phyloP scores from a whole-genome alignment of 257 asterid genomes.

The Henckelia pumila region DNA sequence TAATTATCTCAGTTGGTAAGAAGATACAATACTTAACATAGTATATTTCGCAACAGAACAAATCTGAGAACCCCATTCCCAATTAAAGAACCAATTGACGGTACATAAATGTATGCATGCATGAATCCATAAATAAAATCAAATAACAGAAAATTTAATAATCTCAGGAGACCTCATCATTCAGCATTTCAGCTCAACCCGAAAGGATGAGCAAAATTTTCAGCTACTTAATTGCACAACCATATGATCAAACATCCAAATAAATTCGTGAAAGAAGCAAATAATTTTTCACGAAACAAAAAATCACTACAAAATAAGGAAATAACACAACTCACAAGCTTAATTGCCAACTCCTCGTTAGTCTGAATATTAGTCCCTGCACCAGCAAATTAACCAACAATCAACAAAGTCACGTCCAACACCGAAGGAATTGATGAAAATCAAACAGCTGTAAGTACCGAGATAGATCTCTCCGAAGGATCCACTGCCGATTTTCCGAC shows the following conservation, averaged over 20 bases:
- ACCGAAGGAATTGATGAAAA: slow-evolving; percentile 6
- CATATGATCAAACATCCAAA: background rate
- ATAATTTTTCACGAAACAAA: background rate
- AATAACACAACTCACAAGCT: slow-evolving; percentile 56
- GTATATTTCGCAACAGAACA: background rate
- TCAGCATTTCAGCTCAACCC: slow-evolving; percentile 16
- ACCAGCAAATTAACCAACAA: slow-evolving; percentile 25
- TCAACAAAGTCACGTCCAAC: slow-evolving; percentile 18
- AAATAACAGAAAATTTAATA: slow-evolving; percentile 10
- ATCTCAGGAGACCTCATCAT: slow-evolving; percentile 12
- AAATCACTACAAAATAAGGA: background rate
- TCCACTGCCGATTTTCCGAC: slow-evolving; percentile 74
- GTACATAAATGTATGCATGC: background rate
- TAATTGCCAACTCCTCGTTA: slow-evolving; percentile 86
- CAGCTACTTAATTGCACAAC: background rate
- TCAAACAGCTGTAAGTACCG: slow-evolving; percentile 31
- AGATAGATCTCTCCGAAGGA: slow-evolving; percentile 71
- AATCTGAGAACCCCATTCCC: background rate
- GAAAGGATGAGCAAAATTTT: background rate
- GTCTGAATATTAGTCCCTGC: slow-evolving; percentile 72
- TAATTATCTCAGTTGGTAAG: slow-evolving; percentile 8
- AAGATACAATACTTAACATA: background rate
- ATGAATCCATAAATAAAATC: background rate
- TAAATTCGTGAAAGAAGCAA: slow-evolving; percentile 8
- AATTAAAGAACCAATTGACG: background rate